Percentiles rank a stretch among this genome's conserved stretches.
Conservation (phyloP, 202 grass and related monocot genomes). For the Sporobolus alterniflorus region DNA sequence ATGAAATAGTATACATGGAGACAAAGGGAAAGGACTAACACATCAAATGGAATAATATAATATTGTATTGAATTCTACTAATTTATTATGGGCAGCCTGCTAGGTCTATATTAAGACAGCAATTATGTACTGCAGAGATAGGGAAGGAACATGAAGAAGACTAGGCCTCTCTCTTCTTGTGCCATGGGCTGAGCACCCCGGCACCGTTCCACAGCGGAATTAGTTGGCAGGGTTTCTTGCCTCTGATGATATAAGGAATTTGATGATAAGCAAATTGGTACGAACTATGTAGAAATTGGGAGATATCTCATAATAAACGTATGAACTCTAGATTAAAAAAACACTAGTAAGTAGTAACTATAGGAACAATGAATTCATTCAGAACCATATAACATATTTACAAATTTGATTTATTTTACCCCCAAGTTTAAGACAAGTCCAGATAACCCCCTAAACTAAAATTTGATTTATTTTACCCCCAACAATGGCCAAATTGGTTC, state of each 20-base stretch:
- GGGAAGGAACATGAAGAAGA: too few relatives aligned
- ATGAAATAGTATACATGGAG: not conserved
- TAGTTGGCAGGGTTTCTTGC: not conserved
- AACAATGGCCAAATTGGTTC: too few relatives aligned
- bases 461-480: too few relatives aligned
- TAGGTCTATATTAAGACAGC: too few relatives aligned
- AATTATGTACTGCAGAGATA: too few relatives aligned
- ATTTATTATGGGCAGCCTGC: too few relatives aligned
- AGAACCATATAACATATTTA: not conserved
- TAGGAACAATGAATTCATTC: not conserved
- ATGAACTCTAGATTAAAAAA: not conserved
- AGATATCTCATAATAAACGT: not conserved
- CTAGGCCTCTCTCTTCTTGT: too few relatives aligned
- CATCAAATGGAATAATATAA: not conserved
- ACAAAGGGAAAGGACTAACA: not conserved
- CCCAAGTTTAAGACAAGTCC: too few relatives aligned
- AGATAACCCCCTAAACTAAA: too few relatives aligned
- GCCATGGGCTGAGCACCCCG: too few relatives aligned
- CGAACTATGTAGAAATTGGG: not conserved
- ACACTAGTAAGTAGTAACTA: not conserved
- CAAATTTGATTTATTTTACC: too few relatives aligned
- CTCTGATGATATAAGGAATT: not conserved
- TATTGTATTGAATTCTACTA: not conserved
- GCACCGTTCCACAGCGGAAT: too few relatives aligned
- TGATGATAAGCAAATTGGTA: not conserved